Evolutionary conservation across 2,329 filamentous ascomycete genomes (phyloP), one percentile per base, ranked within the genome.

Genomic region (Didymella segeticola): DNA sequence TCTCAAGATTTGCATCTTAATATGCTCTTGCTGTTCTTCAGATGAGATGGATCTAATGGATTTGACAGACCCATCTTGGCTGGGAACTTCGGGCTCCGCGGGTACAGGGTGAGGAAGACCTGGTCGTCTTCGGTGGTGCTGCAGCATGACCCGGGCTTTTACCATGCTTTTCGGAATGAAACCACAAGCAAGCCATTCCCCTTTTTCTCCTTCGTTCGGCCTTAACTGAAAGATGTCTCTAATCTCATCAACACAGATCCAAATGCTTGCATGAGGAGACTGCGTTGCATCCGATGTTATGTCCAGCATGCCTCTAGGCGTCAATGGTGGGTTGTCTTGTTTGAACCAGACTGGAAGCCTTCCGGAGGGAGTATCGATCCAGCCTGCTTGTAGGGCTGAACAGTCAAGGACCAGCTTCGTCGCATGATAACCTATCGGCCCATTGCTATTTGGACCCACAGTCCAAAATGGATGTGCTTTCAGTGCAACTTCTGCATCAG

Each of bases 141-240:
- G 20, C 31, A 49, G 17, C 19, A 37, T 14, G 8, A 31, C 41
- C 22, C 49, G 47, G 6, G 46, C 31, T 4, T 15, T 27, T n/a
- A 49, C 23, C 39, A 43, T 54, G 8, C 25, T 46, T 17, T 26
- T n/a, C 0, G 53, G 41, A 1, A 55, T 39, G 17, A 38, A 34
- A 10, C 47, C 53, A 10, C 53, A 57, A 36, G 56, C 56, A 23
- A 61, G 48, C 56, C 56, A 59, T 9, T 57, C 53, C 4, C 51
- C 58, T 17, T 34, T 39, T 11, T 47, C 22, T 1, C 50, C 50
- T 9, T 53, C 20, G 2, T 30, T 20, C 5, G 31, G 19, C 2
- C 55, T 27, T 19, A 61, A 20, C 10, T 22, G 29, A 11, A 57
- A 31, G 14, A 56, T 36, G 1, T 22, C 22, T 12, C 41, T 45